Evolutionary conservation across 2,329 filamentous ascomycete genomes (phyloP), one percentile per base, ranked within the genome.

Genomic region (Colletotrichum acutatum): DNA sequence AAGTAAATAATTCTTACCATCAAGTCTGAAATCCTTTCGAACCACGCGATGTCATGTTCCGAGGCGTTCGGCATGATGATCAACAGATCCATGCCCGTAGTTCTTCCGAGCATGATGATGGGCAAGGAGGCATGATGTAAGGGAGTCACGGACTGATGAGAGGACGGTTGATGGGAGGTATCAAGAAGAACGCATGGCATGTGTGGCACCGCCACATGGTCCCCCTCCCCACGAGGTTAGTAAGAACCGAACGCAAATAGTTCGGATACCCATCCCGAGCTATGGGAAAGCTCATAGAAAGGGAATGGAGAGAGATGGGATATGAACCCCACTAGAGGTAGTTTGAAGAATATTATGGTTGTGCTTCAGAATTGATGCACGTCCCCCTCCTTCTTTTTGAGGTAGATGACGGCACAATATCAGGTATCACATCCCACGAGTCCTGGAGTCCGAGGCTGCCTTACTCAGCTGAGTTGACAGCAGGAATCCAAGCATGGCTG

Each of bases 1-100:
- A 73, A 71, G 49, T 66, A 73, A 37, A 71, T 61, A 61, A 8
- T 49, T 52, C 16, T 26, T 57, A 22, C 60, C 66, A 62, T n/a
- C 16, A 62, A 66, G 5, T 53, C 19, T 71, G 59, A 59, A 58
- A 53, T 46, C 32, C 14, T 49, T 64, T 42, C 24, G 4, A 67
- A 61, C 14, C 34, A 52, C 26, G 26, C 14, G 28, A 14, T 22
- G 4, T 49, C 30, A 5, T 54, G 42, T 28, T 61, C 42, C 46
- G 53, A 49, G 14, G 24, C 19, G 11, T 28, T 37, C 63, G 19
- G 56, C 46, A 0, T 12, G 9, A 3, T 42, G 54, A 22, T 49
- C 19, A 49, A 9, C 42, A 22, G 6, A n/a, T 19, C 22, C 19
- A 49, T 11, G 42, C 19, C 19, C 19, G 37, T 42, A n/a, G 42